Evolutionary conservation across 2,329 filamentous ascomycete species (phyloP).

Genomic region (Fusarium solani-melongenae): DNA sequence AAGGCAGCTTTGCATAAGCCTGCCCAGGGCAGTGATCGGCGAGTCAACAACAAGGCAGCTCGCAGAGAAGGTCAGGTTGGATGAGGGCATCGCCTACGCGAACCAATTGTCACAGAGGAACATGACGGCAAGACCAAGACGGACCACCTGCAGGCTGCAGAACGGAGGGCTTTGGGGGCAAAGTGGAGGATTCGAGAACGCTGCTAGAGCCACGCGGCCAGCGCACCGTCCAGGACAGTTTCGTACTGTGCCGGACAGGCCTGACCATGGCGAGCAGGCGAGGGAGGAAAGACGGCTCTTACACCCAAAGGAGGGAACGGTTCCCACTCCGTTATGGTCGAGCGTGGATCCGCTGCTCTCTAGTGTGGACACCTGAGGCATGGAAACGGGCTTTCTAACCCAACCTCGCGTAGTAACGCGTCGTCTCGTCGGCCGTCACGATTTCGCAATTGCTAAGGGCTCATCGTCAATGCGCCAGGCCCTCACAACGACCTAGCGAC

Average conservation of each 20-base stretch:
- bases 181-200: constrained; percentile 16
- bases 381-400: background rate
- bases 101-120: constrained; percentile 8
- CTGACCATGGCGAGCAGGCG: constrained; percentile 15
- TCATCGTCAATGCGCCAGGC: constrained; percentile 12
- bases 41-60: constrained; percentile 25
- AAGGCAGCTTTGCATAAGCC: constrained; percentile 16
- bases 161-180: constrained; percentile 27
- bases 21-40: constrained; percentile 19
- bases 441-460: constrained; percentile 11
- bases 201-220: constrained; percentile 28
- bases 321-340: constrained; percentile 27
- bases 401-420: background rate
- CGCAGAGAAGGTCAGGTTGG: constrained; percentile 7
- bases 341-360: constrained; percentile 20
- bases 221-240: constrained; percentile 28
- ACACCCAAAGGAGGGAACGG: constrained; percentile 20
- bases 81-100: background rate
- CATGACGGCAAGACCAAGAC: background rate
- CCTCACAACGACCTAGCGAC: background rate
- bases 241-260: constrained; percentile 33
- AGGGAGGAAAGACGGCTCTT: constrained; percentile 29
- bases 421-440: constrained; percentile 8
- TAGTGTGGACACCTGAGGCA: constrained; percentile 32
- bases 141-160: constrained; percentile 18